Conservation (phyloP, 2,329 filamentous ascomycete genomes). For the Alternaria solani region DNA sequence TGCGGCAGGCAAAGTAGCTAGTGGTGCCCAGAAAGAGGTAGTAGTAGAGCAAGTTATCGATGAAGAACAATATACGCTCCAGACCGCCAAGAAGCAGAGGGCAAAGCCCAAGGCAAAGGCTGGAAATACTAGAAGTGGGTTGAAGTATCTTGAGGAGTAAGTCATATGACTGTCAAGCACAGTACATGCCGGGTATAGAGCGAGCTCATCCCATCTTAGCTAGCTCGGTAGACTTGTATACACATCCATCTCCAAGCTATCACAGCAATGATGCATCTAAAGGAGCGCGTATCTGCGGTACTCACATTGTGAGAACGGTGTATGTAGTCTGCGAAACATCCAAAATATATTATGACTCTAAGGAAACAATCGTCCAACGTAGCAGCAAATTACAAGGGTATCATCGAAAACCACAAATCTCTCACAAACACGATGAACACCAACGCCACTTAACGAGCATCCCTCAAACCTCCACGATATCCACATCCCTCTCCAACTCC, state of each 20-base stretch:
- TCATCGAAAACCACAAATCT: background rate
- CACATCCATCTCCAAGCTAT: no score
- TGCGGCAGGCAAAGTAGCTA: slow-evolving; percentile 6
- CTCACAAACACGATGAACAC: background rate
- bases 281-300: no score
- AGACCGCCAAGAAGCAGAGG: background rate
- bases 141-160: background rate
- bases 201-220: no score
- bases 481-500: slow-evolving; percentile 39
- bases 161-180: background rate
- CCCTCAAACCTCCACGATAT: slow-evolving; percentile 31
- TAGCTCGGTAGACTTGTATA: no score
- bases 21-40: background rate
- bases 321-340: background rate
- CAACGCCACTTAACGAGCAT: background rate
- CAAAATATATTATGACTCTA: background rate
- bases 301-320: background rate
- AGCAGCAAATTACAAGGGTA: background rate
- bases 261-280: no score
- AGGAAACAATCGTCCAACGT: background rate
- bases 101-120: background rate
- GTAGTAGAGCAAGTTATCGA: background rate
- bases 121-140: slow-evolving; percentile 3
- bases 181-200: no score
- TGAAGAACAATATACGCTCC: background rate